These are phyloP conservation scores for Quercus alba DNA, from an alignment of 306 rosid species.

Conservation along the genomic window DNA sequence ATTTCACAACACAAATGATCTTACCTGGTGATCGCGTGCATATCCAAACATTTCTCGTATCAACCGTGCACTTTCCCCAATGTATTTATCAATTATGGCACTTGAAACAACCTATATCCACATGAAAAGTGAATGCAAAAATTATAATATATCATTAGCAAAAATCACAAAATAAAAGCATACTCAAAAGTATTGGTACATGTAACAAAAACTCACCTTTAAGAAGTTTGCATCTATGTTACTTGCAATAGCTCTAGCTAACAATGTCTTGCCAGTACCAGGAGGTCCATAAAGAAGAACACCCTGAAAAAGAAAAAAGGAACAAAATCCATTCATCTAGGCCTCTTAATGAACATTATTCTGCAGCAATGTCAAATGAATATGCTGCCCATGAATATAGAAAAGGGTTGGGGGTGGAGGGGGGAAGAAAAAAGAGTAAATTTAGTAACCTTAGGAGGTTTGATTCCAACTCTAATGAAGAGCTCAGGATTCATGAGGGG, in stretches of 20 bases:
- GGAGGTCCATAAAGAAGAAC: conserved; percentile 99
- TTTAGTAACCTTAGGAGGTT: conserved; percentile 89
- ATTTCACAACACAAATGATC: conserved; percentile 6
- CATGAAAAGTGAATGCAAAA: background rate
- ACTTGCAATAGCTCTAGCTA: conserved; percentile 96
- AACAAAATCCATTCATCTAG: conserved; percentile 5
- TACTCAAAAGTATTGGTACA: background rate
- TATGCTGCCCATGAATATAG: background rate
- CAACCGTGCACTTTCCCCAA: conserved; percentile 93
- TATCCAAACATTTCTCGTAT: conserved; percentile 98
- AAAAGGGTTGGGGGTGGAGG: background rate
- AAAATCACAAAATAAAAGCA: background rate
- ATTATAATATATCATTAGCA: conserved; percentile 7
- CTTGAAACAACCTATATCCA: conserved; percentile 83
- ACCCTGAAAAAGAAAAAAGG: conserved; percentile 50
- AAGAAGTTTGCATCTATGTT: conserved; percentile 94
- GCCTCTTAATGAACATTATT: background rate
- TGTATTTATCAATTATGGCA: conserved; percentile 91
- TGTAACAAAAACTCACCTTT: conserved; percentile 48
- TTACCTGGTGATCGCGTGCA: conserved; percentile 98
- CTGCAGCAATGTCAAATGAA: background rate
- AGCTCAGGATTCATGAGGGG: conserved; percentile 99
- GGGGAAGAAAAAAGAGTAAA: conserved; percentile 5
- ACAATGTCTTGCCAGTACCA: conserved; percentile 93
- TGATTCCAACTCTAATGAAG: conserved; percentile 90